phyloP scores from a whole-genome alignment of 306 rosid genomes.

The Carpinus viminea region DNA sequence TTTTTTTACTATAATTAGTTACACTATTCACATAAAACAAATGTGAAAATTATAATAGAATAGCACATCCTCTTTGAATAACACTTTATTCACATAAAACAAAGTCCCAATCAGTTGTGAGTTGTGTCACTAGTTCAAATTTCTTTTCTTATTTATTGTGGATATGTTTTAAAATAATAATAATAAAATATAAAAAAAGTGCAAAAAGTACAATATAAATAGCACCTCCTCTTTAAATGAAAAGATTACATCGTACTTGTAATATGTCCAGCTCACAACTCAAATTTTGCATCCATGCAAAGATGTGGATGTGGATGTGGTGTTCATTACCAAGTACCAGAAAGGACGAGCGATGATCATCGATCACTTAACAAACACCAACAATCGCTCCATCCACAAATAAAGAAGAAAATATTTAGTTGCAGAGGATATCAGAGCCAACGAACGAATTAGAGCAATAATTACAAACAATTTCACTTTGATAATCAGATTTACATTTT shows the following conservation, averaged over 20 bases:
- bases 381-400: not conserved
- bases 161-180: too few species aligned
- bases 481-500: not conserved
- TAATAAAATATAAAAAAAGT: not conserved
- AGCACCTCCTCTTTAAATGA: not conserved
- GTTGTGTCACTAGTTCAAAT: too few species aligned
- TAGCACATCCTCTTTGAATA: too few species aligned
- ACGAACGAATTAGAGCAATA: not conserved
- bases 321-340: not conserved
- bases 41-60: too few species aligned
- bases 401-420: not conserved
- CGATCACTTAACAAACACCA: not conserved
- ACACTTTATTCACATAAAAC: too few species aligned
- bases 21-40: too few species aligned
- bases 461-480: not conserved
- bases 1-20: too few species aligned
- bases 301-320: not conserved
- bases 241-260: not conserved
- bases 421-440: not conserved
- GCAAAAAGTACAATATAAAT: not conserved
- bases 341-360: not conserved
- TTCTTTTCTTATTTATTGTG: too few species aligned
- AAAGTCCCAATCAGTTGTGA: too few species aligned
- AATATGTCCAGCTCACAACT: not conserved
- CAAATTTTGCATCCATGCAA: not conserved